Evolutionary conservation across 2,329 filamentous ascomycete species (phyloP), one percentile per base, ranked within the genome.

Genomic region (Diaporthe vaccinii): DNA sequence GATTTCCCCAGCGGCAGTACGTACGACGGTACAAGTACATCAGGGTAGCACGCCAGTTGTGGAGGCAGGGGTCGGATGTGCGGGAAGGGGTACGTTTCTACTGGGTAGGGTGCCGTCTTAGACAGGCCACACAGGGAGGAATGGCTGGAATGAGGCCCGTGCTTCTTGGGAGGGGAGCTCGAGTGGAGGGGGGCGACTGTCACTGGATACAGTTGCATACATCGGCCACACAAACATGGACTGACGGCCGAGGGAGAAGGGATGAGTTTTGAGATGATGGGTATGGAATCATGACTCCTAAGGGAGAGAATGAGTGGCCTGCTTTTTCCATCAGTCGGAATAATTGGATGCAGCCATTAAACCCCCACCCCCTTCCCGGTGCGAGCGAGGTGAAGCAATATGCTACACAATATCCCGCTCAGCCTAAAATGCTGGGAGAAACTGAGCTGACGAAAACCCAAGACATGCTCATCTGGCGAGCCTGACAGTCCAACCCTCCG

Each of bases 401-500:
- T 68, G 46, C n/a, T 39, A 39, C 34, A 55, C 65, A 25, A 69
- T 55, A 53, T 69, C 22, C 49, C 9, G 15, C 65, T 69, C 65
- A 69, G 65, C 39, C 41, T 72, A 65, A 73, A 73, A 46, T 73
- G 70, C 44, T 65, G 49, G 57, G 34, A 73, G 70, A 73, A 55
- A 73, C 58, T 44, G 57, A 65, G 58, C 58, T 65, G 70, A 65
- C 70, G 70, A 65, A 65, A 36, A 34, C 44, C 58, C 70, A 73
- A 53, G 70, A 73, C 70, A 65, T 49, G 55, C 70, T 36, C 41
- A 72, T 67, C 55, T 39, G 28, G 44, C 22, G 36, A 39, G 36
- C 36, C 36, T 14, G 36, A 39, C 36, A 15, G 36, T 9, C 28
- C 12, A 28, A 9, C 36, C 28, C 9, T 6, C 41, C 67, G 44